phyloP scores from a whole-genome alignment of 2,329 filamentous ascomycete genomes.

The Calonectria naviculata region DNA sequence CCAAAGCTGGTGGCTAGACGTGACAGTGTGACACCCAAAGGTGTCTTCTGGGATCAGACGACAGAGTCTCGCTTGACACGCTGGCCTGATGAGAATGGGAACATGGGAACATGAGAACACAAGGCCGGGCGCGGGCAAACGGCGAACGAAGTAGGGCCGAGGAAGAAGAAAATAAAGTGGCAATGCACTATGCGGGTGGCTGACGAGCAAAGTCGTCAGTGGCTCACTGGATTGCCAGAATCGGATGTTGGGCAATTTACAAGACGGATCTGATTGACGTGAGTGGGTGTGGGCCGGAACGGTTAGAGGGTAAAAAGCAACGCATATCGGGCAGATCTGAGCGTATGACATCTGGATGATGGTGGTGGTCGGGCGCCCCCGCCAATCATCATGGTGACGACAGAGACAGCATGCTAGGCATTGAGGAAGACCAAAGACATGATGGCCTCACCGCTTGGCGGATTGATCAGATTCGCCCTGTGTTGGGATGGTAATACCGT shows the following conservation, averaged over 20 bases:
- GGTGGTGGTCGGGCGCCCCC: neutral
- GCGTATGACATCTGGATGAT: constrained; percentile 5
- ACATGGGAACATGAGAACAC: neutral
- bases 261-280: neutral
- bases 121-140: neutral
- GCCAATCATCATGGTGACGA: neutral
- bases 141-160: constrained; percentile 14
- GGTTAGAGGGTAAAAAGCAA: neutral
- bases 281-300: neutral
- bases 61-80: neutral
- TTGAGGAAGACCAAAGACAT: neutral
- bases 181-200: neutral
- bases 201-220: neutral
- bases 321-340: constrained; percentile 1
- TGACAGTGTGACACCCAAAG: neutral
- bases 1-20: neutral
- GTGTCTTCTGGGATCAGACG: constrained; percentile 8
- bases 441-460: neutral
- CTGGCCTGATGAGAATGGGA: neutral
- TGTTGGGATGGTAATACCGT: neutral
- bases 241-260: neutral
- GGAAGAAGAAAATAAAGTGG: constrained; percentile 3
- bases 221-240: neutral
- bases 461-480: neutral
- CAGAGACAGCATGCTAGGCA: neutral